Conservation (phyloP, 2,329 filamentous ascomycete genomes). For the Monascus ruber region DNA sequence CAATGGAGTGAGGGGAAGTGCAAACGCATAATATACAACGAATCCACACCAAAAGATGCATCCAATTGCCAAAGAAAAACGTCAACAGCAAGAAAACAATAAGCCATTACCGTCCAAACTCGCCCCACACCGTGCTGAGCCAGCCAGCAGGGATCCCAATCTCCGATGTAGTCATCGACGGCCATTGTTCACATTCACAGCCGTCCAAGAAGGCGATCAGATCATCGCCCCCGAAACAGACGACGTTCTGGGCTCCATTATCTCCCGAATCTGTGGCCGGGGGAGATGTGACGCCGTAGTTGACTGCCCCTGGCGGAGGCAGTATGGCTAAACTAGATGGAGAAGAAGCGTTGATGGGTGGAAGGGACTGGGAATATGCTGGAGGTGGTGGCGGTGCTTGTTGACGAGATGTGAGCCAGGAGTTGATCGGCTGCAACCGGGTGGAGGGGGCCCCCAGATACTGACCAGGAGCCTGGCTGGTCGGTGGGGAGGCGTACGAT, state of each 20-base stretch:
- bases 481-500: slow-evolving; percentile 11
- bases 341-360: slow-evolving; percentile 24
- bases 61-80: not conserved
- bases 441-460: slow-evolving; percentile 17
- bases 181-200: slow-evolving; percentile 19
- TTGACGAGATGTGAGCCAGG: slow-evolving; percentile 23
- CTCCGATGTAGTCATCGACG: slow-evolving; percentile 17
- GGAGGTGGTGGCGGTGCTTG: slow-evolving; percentile 18
- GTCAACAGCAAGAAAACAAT: slow-evolving; percentile 1
- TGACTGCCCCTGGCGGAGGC: slow-evolving; percentile 23
- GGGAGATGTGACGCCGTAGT: slow-evolving; percentile 18
- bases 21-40: too few relatives aligned
- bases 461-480: slow-evolving; percentile 15
- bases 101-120: slow-evolving; percentile 14
- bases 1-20: too few relatives aligned
- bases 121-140: slow-evolving; percentile 25
- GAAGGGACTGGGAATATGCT: slow-evolving; percentile 27
- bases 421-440: slow-evolving; percentile 29
- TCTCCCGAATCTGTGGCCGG: slow-evolving; percentile 19
- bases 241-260: slow-evolving; percentile 17
- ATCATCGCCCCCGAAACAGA: slow-evolving; percentile 26
- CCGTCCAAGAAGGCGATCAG: slow-evolving; percentile 27
- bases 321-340: slow-evolving; percentile 23
- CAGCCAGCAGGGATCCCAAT: slow-evolving; percentile 23
- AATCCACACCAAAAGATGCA: not conserved